Conservation (phyloP, 306 rosid species). For the Glycine tomentella region DNA sequence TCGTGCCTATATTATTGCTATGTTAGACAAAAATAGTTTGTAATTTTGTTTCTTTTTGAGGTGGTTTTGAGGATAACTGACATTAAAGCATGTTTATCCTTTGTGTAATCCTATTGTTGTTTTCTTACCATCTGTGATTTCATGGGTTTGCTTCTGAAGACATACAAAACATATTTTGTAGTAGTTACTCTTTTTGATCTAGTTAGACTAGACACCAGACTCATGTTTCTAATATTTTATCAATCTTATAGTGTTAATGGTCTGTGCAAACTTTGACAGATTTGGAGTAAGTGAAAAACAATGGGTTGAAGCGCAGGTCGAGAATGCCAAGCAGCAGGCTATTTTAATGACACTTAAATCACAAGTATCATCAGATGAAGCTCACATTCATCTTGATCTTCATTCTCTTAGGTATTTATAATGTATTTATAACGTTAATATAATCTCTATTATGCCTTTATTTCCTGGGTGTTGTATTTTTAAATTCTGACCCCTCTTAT, state of each 20-base stretch:
- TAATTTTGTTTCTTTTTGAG: conserved; percentile 12
- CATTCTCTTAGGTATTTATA: conserved; percentile 81
- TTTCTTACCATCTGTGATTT: neutral
- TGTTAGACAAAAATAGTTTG: neutral
- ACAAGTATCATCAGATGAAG: conserved; percentile 94
- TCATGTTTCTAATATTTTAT: conserved; percentile 27
- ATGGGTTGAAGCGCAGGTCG: conserved; percentile 99
- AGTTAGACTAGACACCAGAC: conserved; percentile 28
- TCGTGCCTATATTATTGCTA: neutral
- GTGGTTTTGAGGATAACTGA: conserved; percentile 27
- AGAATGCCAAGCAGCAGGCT: conserved; percentile 96
- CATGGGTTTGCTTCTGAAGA: conserved; percentile 27
- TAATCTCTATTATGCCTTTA: conserved; percentile 19
- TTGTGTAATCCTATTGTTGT: conserved; percentile 2
- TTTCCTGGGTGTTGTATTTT: conserved; percentile 29
- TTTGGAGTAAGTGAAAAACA: conserved; percentile 99
- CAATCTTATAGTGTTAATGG: conserved; percentile 29
- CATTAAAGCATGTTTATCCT: conserved; percentile 9
- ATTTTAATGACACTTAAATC: conserved; percentile 81
- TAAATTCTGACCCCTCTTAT: conserved; percentile 31
- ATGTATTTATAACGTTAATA: conserved; percentile 25
- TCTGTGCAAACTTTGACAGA: conserved; percentile 57
- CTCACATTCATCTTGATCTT: conserved; percentile 97
- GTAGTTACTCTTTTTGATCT: neutral
- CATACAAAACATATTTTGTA: conserved; percentile 7